Evolutionary conservation across 495 filamentous ascomycete genomes (phyloP).

Genomic region (Tuber umbilicatum): DNA sequence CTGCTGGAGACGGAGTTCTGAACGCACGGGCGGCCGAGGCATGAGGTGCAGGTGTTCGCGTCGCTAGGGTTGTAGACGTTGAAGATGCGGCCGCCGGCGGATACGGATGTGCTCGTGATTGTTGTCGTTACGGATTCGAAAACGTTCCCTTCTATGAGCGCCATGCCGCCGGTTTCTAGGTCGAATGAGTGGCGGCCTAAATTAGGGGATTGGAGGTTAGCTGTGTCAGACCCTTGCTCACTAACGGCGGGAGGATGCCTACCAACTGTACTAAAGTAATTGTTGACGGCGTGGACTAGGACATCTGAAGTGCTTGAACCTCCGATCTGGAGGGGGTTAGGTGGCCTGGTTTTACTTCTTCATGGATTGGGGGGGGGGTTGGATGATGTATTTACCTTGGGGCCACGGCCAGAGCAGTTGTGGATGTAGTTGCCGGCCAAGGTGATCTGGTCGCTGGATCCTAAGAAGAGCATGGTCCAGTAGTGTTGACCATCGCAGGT

Average conservation of each 20-base stretch:
- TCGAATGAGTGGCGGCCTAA: conserved; percentile 52
- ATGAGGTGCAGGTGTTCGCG: conserved; percentile 42
- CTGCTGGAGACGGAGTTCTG: conserved; percentile 47
- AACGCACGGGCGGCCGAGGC: conserved; percentile 46
- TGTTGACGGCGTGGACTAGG: conserved; percentile 53
- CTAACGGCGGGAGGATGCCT: neutral
- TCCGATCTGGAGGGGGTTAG: conserved; percentile 12
- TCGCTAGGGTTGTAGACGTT: conserved; percentile 40
- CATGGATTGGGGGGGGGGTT: neutral
- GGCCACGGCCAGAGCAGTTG: conserved; percentile 51
- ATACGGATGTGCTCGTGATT: conserved; percentile 31
- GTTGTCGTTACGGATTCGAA: conserved; percentile 50
- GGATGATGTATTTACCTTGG: conserved; percentile 44
- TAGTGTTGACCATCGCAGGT: conserved; percentile 53
- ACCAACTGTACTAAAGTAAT: conserved; percentile 52
- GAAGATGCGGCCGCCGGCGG: conserved; percentile 31
- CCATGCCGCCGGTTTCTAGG: conserved; percentile 48
- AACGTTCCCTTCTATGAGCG: conserved; percentile 56
- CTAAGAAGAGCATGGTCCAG: conserved; percentile 50
- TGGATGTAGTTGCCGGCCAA: conserved; percentile 50
- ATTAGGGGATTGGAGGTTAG: neutral
- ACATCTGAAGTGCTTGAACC: conserved; percentile 39
- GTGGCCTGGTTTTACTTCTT: neutral
- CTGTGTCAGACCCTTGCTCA: neutral
- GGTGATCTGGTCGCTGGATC: conserved; percentile 46